phyloP scores from a whole-genome alignment of 345 rosid species.

The Salix brachista region DNA sequence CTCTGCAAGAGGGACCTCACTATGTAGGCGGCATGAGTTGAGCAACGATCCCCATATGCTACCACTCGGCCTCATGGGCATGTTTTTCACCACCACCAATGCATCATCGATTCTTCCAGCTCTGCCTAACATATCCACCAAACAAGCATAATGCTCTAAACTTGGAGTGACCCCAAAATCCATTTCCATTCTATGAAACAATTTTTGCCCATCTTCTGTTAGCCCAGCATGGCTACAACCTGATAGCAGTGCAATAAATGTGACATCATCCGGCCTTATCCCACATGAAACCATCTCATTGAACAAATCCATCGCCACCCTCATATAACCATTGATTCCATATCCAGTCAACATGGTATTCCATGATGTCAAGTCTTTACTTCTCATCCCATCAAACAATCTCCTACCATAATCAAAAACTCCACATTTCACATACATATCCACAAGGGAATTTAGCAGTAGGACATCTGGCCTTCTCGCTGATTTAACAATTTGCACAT shows the following conservation, averaged over 20 bases:
- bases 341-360: conserved; percentile 51
- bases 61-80: conserved; percentile 52
- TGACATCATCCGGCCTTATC: conserved; percentile 39
- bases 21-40: conserved; percentile 45
- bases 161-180: conserved; percentile 36
- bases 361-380: conserved; percentile 38
- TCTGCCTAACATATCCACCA: conserved; percentile 56
- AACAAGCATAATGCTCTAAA: conserved; percentile 56
- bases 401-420: background rate
- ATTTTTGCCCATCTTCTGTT: conserved; percentile 36
- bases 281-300: conserved; percentile 39
- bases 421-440: conserved; percentile 24
- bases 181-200: conserved; percentile 38
- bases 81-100: conserved; percentile 33
- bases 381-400: conserved; percentile 13
- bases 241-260: conserved; percentile 50
- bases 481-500: conserved; percentile 35
- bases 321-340: conserved; percentile 41
- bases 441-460: conserved; percentile 22
- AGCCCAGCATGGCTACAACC: conserved; percentile 59
- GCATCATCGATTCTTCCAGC: conserved; percentile 51
- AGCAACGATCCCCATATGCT: conserved; percentile 60
- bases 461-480: conserved; percentile 33
- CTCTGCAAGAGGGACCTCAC: conserved; percentile 25
- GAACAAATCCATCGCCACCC: conserved; percentile 30